phyloP scores from a whole-genome alignment of 2,329 filamentous ascomycete species.

The Dactylellina cionopaga region DNA sequence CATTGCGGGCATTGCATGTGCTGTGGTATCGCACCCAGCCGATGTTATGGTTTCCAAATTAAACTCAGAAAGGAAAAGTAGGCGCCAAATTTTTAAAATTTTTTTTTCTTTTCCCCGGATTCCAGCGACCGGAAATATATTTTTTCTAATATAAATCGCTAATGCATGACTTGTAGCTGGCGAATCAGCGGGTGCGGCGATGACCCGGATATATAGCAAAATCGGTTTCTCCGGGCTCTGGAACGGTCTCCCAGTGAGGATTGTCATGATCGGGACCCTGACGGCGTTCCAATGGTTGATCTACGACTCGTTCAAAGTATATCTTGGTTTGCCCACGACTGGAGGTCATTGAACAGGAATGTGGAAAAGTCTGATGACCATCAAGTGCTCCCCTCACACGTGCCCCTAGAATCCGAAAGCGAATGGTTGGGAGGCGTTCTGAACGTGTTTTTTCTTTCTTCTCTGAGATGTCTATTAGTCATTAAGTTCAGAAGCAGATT shows the following conservation, averaged over 20 bases:
- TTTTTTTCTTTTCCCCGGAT: slow-evolving; percentile 5
- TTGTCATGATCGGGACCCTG: slow-evolving; percentile 86
- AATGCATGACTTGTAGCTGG: slow-evolving; percentile 63
- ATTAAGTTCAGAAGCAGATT: slow-evolving; percentile 13
- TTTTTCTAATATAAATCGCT: neutral
- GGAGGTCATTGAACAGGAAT: slow-evolving; percentile 65
- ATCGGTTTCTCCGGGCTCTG: slow-evolving; percentile 89
- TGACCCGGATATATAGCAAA: slow-evolving; percentile 82
- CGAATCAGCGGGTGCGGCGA: slow-evolving; percentile 80
- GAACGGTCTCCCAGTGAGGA: slow-evolving; percentile 86
- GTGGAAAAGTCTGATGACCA: neutral
- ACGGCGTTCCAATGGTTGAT: slow-evolving; percentile 95
- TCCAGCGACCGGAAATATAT: neutral
- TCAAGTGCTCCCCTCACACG: slow-evolving; percentile 14
- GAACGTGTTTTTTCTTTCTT: slow-evolving; percentile 4
- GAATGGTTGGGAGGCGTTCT: neutral
- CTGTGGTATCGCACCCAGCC: slow-evolving; percentile 80
- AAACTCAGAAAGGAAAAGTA: slow-evolving; percentile 75
- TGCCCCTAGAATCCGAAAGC: slow-evolving; percentile 2
- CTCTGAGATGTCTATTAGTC: slow-evolving; percentile 15
- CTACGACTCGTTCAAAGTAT: slow-evolving; percentile 90
- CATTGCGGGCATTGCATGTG: slow-evolving; percentile 86
- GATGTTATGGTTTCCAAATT: slow-evolving; percentile 94
- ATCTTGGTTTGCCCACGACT: slow-evolving; percentile 86
- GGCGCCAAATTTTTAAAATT: neutral